These are phyloP conservation scores for Cordyceps tenuipes DNA, from an alignment of 2,329 filamentous ascomycete genomes.

Conservation along the genomic window DNA sequence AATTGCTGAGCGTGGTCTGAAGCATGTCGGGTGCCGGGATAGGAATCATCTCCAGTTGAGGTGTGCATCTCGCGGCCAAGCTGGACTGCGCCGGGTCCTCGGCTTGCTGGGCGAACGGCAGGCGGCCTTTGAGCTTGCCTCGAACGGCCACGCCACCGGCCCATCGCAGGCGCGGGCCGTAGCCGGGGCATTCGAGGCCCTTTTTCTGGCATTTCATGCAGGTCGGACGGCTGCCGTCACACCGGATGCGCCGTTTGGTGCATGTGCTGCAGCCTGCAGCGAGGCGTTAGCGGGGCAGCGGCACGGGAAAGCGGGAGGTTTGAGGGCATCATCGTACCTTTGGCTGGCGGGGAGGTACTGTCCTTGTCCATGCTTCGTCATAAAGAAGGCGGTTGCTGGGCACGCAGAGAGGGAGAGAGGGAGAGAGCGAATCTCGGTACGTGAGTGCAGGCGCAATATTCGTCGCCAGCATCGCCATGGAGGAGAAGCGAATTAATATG, in stretches of 20 bases:
- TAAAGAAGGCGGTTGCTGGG: neutral
- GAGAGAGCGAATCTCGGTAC: neutral
- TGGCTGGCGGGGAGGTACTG: neutral
- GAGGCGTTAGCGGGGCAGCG: neutral
- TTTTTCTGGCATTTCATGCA: conserved; percentile 23
- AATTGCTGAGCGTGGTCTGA: conserved; percentile 9
- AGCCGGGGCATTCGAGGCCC: conserved; percentile 21
- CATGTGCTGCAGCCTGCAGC: conserved; percentile 20
- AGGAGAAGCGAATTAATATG: neutral
- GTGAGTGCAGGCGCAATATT: neutral
- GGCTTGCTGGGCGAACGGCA: conserved; percentile 12
- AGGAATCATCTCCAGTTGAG: neutral
- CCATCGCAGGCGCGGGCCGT: conserved; percentile 21
- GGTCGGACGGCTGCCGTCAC: conserved; percentile 19
- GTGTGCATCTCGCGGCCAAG: neutral
- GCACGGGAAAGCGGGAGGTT: neutral
- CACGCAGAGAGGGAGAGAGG: too few species aligned
- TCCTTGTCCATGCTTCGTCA: neutral
- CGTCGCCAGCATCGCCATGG: neutral
- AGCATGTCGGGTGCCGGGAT: neutral
- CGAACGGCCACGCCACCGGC: conserved; percentile 21
- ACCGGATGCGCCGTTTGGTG: conserved; percentile 22
- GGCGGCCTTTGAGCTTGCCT: conserved; percentile 18
- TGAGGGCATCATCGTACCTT: conserved; percentile 2
- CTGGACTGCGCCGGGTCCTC: neutral